Conservation (phyloP, 257 asterid genomes). For the Vinca minor region DNA sequence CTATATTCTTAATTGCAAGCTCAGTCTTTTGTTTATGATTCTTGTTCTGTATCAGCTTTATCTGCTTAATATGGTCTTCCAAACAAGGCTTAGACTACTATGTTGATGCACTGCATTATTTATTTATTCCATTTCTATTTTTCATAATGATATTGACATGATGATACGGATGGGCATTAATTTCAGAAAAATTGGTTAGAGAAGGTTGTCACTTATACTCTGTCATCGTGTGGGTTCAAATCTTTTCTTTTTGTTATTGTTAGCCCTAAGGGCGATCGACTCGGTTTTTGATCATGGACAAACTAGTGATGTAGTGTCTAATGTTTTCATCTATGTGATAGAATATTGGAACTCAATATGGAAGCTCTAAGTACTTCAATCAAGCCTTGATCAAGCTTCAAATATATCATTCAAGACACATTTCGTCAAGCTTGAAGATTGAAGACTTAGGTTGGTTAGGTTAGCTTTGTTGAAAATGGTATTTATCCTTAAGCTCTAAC, state of each 20-base stretch:
- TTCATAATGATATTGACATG: neutral
- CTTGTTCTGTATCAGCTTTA: neutral
- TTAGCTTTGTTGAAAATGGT: too few species aligned
- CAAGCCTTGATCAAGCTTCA: too few species aligned
- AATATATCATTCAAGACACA: too few species aligned
- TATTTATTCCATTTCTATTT: neutral
- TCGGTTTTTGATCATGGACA: too few species aligned
- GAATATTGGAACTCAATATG: too few species aligned
- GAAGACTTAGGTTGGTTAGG: too few species aligned
- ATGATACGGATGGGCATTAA: neutral
- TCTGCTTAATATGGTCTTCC: neutral
- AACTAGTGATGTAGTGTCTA: too few species aligned
- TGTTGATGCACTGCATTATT: neutral
- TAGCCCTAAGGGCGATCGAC: too few species aligned
- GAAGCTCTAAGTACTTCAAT: too few species aligned
- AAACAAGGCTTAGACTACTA: neutral
- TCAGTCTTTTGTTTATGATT: neutral
- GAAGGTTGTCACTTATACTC: neutral
- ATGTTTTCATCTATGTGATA: too few species aligned
- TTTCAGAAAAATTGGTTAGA: neutral
- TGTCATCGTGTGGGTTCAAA: neutral
- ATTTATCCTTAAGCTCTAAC: too few species aligned
- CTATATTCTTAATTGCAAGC: neutral
- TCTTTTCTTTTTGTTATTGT: neutral
- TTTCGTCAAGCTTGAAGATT: too few species aligned